Percentiles rank a stretch among this genome's conserved stretches.
Evolutionary conservation across 257 asterid genomes (phyloP).

Genomic region (Leptodermis oblonga): DNA sequence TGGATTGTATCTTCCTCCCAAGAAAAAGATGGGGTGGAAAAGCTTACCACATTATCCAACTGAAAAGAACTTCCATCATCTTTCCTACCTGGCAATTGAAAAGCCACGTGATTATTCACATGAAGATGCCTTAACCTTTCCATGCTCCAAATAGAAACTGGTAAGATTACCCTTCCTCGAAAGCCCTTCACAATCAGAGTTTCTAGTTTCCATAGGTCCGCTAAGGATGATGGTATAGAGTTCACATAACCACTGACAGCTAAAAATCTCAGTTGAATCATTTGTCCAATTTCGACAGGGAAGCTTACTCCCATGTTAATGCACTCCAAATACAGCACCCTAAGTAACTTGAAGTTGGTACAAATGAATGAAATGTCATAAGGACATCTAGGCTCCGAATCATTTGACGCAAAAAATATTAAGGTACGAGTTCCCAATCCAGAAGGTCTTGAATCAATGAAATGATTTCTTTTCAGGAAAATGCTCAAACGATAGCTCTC

Average conservation of each 20-base stretch:
- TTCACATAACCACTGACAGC: constrained; percentile 6
- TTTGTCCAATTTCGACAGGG: constrained; percentile 4
- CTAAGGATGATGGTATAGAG: not conserved
- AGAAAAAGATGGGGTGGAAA: constrained; percentile 4
- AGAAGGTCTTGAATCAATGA: not conserved
- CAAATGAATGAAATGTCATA: constrained; percentile 7
- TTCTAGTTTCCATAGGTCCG: constrained; percentile 9
- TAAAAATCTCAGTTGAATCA: constrained; percentile 5
- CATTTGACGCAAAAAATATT: not conserved
- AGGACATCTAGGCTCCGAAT: constrained; percentile 10
- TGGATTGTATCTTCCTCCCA: not conserved
- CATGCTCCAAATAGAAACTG: not conserved
- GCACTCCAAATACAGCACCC: constrained; percentile 5
- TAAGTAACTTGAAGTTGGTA: constrained; percentile 4
- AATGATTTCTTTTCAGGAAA: not conserved
- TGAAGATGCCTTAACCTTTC: constrained; percentile 10
- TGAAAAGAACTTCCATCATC: not conserved
- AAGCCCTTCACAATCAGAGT: constrained; percentile 1
- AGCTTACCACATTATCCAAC: constrained; percentile 8
- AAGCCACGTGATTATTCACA: constrained; percentile 6
- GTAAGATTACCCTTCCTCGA: constrained; percentile 3
- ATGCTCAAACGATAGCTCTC: not conserved
- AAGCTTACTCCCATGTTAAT: constrained; percentile 11
- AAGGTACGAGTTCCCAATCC: not conserved
- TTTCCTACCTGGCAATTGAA: not conserved